A percentile compares a stretch with the other conserved stretches of the same genome.
These are phyloP conservation scores for Ephemerocybe angulata DNA, from an alignment of 768 basidiomycete species.

Conservation along the genomic window DNA sequence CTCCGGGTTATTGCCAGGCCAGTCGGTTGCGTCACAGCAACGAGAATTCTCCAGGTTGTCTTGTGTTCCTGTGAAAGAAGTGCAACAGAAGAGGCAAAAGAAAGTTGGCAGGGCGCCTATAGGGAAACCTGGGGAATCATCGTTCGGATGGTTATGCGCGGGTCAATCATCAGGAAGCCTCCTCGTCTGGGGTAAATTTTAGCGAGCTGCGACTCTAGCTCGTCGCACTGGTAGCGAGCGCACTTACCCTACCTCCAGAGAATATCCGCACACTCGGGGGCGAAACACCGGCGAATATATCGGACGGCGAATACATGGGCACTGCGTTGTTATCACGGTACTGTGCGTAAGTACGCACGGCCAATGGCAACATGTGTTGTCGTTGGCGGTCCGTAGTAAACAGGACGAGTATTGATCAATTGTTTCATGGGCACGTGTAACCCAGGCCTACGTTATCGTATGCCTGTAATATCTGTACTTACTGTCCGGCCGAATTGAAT, in stretches of 20 bases:
- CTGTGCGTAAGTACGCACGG: not conserved
- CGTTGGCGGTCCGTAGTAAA: constrained; percentile 2
- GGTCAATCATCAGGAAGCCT: not conserved
- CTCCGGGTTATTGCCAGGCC: too few species aligned
- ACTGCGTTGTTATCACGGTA: too few species aligned
- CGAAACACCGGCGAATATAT: not conserved
- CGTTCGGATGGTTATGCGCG: not conserved
- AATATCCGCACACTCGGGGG: not conserved
- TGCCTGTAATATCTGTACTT: not conserved
- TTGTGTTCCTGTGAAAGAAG: too few species aligned
- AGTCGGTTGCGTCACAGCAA: too few species aligned
- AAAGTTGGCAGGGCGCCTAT: not conserved
- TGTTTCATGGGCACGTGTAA: not conserved
- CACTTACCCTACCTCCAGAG: not conserved
- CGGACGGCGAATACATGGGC: too few species aligned
- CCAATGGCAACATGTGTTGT: too few species aligned
- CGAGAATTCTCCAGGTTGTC: not conserved
- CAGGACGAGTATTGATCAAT: not conserved
- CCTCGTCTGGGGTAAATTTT: not conserved
- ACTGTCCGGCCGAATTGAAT: not conserved
- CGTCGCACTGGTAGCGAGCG: not conserved
- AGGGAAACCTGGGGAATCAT: not conserved
- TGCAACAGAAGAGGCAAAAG: not conserved
- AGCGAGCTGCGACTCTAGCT: not conserved
- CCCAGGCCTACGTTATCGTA: not conserved